Base-by-base conservation (phyloP, 2,329 filamentous ascomycete species). In the Pezicula carpinea region DNA sequence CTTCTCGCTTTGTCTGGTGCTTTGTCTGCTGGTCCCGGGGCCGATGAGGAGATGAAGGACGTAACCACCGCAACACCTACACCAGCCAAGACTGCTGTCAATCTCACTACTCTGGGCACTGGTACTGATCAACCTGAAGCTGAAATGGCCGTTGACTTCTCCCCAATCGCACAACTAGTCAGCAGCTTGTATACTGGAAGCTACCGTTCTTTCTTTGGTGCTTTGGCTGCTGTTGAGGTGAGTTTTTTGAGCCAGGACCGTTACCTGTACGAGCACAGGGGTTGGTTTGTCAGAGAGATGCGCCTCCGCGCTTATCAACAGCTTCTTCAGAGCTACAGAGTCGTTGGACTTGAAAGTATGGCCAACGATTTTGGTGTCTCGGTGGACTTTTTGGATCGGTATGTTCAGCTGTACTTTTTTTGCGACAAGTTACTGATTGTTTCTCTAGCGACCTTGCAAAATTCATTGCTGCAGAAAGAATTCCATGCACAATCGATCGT, bases 211-310 rank as follows among this genome's bases (percentile, higher is more conserved):
- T 97, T 97, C 75, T 99, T 99, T 75, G 79, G 84, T 57, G 88
- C 91, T 5, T 78, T 99, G 22, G 91, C 88, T 18, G 79, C 83
- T 10, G 93, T 97, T 1, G 93, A 99, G 73, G 89, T 95, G 69
- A 84, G 85, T 61, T 99, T 99, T 76, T 76, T 99, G 56, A 90
- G 83, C 57, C 89, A 93, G 66, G 93, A 99, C 65, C 87, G 93
- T 49, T 96, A 97, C 70, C 79, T 99, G 48, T 86, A 90, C 64
- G 93, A 99, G 76, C 93, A 99, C 74, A 88, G 89, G 67, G 84
- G 83, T 63, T 99, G 93, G 92, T 97, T 93, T 67, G 92, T 99
- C 59, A 87, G 93, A 43, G 93, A 99, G 77, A 99, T 99, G 93
- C 85, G 93, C 48, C 80, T 97, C 56, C 85, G 92, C 49, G 92